Percentiles rank a stretch among this genome's conserved stretches.
These are phyloP conservation scores for Neoboletus brunneissimus DNA, from an alignment of 768 basidiomycete genomes.

Conservation along the genomic window DNA sequence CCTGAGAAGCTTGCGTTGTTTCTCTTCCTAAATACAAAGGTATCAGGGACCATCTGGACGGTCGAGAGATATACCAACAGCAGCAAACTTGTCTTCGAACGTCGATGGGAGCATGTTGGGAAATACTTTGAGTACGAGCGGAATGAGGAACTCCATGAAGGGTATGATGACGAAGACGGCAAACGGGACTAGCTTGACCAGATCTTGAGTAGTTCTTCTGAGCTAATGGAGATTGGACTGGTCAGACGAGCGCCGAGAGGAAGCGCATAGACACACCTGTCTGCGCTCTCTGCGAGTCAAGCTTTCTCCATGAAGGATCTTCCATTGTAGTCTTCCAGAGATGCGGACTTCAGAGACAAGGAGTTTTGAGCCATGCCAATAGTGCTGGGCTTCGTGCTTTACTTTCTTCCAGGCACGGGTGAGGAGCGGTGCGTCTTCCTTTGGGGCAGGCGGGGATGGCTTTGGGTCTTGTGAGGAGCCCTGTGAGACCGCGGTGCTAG, in stretches of 20 bases:
- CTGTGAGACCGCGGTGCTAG: conserved; percentile 6
- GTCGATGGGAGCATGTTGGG: conserved; percentile 99
- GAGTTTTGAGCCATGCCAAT: conserved; percentile 95
- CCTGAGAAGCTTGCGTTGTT: conserved; percentile 91
- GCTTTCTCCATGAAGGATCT: conserved; percentile 86
- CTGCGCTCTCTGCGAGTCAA: conserved; percentile 91
- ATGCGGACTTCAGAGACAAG: conserved; percentile 94
- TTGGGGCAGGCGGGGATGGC: conserved; percentile 47
- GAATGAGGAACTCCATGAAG: conserved; percentile 96
- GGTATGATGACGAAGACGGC: conserved; percentile 93
- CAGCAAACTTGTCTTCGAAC: conserved; percentile 95
- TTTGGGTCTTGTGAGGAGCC: conserved; percentile 41
- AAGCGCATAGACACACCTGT: conserved; percentile 54
- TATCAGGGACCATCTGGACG: background rate
- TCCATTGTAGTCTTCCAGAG: conserved; percentile 82
- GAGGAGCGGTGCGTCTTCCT: conserved; percentile 45
- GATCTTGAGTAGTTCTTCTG: conserved; percentile 88
- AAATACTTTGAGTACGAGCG: conserved; percentile 94
- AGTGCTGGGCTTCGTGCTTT: conserved; percentile 94
- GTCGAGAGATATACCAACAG: conserved; percentile 45
- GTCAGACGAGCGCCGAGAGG: conserved; percentile 1
- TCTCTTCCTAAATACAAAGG: conserved; percentile 70
- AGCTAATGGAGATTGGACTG: conserved; percentile 46
- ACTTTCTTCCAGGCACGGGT: conserved; percentile 85
- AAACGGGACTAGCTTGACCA: conserved; percentile 92